Conservation (phyloP, 176 grass and related monocot species). For the Dactylis glomerata region DNA sequence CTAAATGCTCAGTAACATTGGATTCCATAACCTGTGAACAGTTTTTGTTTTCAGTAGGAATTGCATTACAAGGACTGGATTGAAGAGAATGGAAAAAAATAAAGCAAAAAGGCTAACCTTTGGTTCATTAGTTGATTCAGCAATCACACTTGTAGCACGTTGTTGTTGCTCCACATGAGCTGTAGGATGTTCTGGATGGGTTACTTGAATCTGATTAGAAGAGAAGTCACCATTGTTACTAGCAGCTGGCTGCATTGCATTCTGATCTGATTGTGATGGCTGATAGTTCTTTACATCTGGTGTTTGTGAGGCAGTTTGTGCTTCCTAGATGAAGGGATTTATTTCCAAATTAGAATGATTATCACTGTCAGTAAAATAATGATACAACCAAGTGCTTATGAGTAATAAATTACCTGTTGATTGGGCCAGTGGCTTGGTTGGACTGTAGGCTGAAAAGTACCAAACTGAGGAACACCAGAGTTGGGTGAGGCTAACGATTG, state of each 20-base stretch:
- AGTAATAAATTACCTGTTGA: constrained; percentile 42
- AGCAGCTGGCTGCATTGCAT: constrained; percentile 37
- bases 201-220: constrained; percentile 43
- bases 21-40: constrained; percentile 47
- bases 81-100: constrained; percentile 3
- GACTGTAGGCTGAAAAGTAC: constrained; percentile 48
- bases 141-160: constrained; percentile 20
- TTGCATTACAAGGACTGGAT: not conserved
- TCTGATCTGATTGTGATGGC: constrained; percentile 55
- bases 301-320: constrained; percentile 41
- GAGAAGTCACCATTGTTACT: constrained; percentile 32
- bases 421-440: constrained; percentile 45
- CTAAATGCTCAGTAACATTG: constrained; percentile 37
- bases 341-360: constrained; percentile 7
- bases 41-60: not conserved
- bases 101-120: constrained; percentile 43
- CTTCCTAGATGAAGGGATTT: constrained; percentile 43
- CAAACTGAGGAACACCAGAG: constrained; percentile 58
- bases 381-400: not conserved
- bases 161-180: constrained; percentile 42
- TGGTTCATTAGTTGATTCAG: constrained; percentile 45
- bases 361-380: not conserved
- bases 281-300: constrained; percentile 55
- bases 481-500: constrained; percentile 54
- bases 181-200: constrained; percentile 44